These are phyloP conservation scores for Tricladium varicosporioides DNA, from an alignment of 2,329 filamentous ascomycete genomes.

Conservation along the genomic window DNA sequence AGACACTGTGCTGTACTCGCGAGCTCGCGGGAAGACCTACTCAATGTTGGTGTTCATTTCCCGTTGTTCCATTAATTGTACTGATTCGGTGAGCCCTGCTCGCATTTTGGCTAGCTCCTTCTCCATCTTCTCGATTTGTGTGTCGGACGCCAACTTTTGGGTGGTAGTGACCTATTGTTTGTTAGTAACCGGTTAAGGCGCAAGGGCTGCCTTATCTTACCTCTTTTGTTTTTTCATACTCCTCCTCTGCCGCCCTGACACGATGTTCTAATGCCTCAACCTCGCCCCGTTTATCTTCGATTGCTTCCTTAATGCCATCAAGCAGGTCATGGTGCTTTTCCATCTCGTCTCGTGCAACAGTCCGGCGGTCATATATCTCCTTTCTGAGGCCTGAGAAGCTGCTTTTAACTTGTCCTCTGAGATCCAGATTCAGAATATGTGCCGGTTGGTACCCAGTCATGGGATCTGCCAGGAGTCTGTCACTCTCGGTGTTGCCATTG, in stretches of 20 bases:
- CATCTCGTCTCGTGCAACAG: constrained; percentile 79
- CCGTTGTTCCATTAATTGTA: constrained; percentile 88
- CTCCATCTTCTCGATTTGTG: constrained; percentile 98
- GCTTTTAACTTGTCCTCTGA: constrained; percentile 78
- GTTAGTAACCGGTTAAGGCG: constrained; percentile 11
- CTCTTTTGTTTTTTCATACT: constrained; percentile 93
- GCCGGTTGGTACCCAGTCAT: constrained; percentile 86
- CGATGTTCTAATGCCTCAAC: constrained; percentile 89
- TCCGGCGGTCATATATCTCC: constrained; percentile 87
- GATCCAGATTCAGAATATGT: constrained; percentile 84
- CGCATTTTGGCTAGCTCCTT: constrained; percentile 96
- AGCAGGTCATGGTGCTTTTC: constrained; percentile 93
- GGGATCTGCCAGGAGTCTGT: constrained; percentile 78
- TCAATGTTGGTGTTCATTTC: constrained; percentile 98
- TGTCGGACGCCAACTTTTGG: constrained; percentile 83
- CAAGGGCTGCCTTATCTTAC: constrained; percentile 32
- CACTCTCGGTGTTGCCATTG: constrained; percentile 49
- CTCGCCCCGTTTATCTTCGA: constrained; percentile 91
- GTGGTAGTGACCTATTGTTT: constrained; percentile 59
- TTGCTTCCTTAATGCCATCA: constrained; percentile 92
- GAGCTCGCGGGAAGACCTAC: constrained; percentile 46
- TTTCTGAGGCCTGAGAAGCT: constrained; percentile 77
- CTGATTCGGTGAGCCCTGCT: constrained; percentile 75
- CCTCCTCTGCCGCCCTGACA: constrained; percentile 83
- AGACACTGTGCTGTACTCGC: constrained; percentile 3